Conservation (phyloP, 306 rosid species). For the Abrus precatorius region DNA sequence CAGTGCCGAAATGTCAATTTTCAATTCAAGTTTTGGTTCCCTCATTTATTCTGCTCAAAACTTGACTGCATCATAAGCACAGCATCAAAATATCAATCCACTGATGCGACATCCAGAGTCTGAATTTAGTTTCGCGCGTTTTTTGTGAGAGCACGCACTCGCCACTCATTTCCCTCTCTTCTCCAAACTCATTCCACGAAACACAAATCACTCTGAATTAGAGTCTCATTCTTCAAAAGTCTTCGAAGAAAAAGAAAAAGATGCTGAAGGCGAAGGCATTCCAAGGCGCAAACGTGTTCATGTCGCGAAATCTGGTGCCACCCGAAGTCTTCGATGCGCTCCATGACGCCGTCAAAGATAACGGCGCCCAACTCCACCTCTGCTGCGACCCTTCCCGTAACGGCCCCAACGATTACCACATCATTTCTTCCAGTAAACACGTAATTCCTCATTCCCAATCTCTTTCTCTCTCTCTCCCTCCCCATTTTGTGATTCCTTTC, state of each 20-base stretch:
- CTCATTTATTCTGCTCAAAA: too few relatives aligned
- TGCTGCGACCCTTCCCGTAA: slow-evolving; percentile 89
- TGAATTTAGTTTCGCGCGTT: slow-evolving; percentile 43
- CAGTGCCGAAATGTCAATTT: too few relatives aligned
- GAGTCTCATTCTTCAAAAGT: too few relatives aligned
- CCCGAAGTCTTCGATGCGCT: slow-evolving; percentile 89
- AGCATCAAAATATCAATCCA: not conserved
- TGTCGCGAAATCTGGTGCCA: slow-evolving; percentile 92
- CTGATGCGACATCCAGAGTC: not conserved
- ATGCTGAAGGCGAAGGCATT: slow-evolving; percentile 78
- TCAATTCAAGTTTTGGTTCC: too few relatives aligned
- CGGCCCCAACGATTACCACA: slow-evolving; percentile 78
- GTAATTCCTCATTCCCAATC: slow-evolving; percentile 48
- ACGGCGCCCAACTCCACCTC: slow-evolving; percentile 80
- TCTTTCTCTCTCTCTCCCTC: not conserved
- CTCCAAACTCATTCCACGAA: not conserved
- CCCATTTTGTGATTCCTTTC: not conserved
- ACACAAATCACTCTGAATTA: not conserved
- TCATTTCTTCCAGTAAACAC: slow-evolving; percentile 80
- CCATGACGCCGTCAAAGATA: slow-evolving; percentile 84
- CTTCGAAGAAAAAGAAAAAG: slow-evolving; percentile 26
- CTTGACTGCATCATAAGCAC: not conserved
- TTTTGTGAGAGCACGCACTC: not conserved
- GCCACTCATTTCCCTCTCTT: not conserved
- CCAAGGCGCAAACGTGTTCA: slow-evolving; percentile 78